Percentiles rank a stretch among this genome's conserved stretches.
Evolutionary conservation across 2,329 filamentous ascomycete species (phyloP).

Genomic region (Aureobasidium melanogenum): DNA sequence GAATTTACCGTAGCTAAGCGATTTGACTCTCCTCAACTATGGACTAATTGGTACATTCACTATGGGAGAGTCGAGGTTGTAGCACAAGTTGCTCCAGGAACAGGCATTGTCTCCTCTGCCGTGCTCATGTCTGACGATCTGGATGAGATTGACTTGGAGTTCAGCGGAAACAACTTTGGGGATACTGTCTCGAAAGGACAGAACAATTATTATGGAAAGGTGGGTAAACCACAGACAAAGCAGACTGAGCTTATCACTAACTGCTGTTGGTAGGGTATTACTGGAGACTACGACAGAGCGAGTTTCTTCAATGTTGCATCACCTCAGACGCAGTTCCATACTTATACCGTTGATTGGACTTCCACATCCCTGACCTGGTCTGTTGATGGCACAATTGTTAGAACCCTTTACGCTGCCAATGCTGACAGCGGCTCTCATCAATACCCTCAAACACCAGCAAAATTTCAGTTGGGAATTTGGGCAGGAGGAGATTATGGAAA

Average conservation of each 20-base stretch:
- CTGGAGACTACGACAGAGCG: conserved; percentile 42
- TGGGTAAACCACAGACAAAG: too few relatives aligned
- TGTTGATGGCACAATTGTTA: conserved; percentile 45
- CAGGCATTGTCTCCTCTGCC: conserved; percentile 42
- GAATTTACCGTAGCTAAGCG: conserved; percentile 42
- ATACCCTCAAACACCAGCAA: conserved; percentile 17
- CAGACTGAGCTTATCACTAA: background rate
- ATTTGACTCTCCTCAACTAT: conserved; percentile 40
- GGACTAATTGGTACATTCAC: conserved; percentile 41
- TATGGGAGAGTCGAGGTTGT: conserved; percentile 44
- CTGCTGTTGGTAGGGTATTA: conserved; percentile 31
- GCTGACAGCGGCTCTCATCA: conserved; percentile 35
- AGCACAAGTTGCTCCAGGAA: conserved; percentile 39
- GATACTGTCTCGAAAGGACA: conserved; percentile 26
- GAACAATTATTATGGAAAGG: conserved; percentile 47
- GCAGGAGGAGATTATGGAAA: conserved; percentile 68
- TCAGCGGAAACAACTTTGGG: conserved; percentile 29
- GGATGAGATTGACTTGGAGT: conserved; percentile 48
- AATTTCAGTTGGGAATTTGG: conserved; percentile 57
- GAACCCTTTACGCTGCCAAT: conserved; percentile 29
- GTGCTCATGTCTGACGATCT: conserved; percentile 44
- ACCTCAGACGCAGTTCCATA: conserved; percentile 51
- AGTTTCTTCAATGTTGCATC: conserved; percentile 28
- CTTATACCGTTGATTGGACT: conserved; percentile 67
- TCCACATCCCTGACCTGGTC: conserved; percentile 56